Evolutionary conservation across 768 basidiomycete genomes (phyloP), one percentile per base, ranked within the genome.

Genomic region (Lentinula detonsa): DNA sequence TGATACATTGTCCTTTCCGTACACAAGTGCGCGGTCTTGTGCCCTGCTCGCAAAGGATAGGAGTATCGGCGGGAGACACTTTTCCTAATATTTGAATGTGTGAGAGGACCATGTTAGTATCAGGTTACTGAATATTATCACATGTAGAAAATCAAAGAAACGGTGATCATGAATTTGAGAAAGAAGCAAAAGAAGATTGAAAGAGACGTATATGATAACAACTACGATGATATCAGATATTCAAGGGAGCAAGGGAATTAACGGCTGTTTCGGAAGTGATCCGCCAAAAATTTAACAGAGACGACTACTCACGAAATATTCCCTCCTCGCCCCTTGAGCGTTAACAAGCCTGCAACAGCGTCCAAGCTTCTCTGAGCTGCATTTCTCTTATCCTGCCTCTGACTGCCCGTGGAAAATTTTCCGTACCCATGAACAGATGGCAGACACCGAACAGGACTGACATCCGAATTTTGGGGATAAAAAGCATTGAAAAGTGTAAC

Each of bases 401-500:
- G 81, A 40, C 63, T 77, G 3, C 79, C 81, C 18, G 74, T 71
- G 18, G 72, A 69, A 31, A 86, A 77, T n/a, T 75, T 74, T 13
- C 90, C 90, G 68, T 87, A 90, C 0, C 85, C 86, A 52, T 79
- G 74, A 34, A 91, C 70, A 7, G 86, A 84, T 2, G 87, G 83
- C 57, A 91, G 71, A 33, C 67, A 72, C 60, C 73, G 75, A 33
- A 82, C 75, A 4, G 67, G 65, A 5, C 77, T 79, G 23, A 78
- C 74, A 1, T 73, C 68, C 6, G 82, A 75, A 62, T 78, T 78
- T 42, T 72, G 70, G 5, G 84, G 86, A 56, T 80, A 74, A 68
- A 84, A 79, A 1, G 87, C 82, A 69, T 91, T 89, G 73, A 91
- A 85, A 6, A 93, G 75, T 7, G 84, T 86, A 61, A 90, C 72